phyloP scores from a whole-genome alignment of 176 grass and related monocot genomes.

The Themeda triandra region DNA sequence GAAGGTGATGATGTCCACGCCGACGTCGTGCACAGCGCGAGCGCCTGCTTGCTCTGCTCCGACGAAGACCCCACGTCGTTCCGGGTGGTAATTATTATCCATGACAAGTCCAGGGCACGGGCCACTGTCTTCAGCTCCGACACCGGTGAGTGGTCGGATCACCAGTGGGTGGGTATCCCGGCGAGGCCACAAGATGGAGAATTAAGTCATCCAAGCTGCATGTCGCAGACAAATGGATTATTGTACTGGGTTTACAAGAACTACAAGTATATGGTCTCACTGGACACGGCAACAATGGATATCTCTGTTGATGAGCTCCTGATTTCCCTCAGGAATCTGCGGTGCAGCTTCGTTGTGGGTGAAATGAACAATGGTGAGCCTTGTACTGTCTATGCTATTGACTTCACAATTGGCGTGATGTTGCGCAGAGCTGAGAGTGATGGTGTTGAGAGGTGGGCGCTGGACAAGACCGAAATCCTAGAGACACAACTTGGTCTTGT shows the following conservation, averaged over 20 bases:
- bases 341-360: background rate
- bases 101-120: background rate
- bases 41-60: background rate
- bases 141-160: background rate
- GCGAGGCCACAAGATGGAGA: background rate
- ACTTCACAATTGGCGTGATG: background rate
- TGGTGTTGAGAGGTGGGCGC: background rate
- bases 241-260: conserved; percentile 2
- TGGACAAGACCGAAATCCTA: background rate
- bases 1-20: background rate
- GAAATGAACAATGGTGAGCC: background rate
- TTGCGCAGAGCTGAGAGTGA: background rate
- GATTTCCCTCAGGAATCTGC: background rate
- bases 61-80: background rate
- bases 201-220: background rate
- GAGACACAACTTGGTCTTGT: background rate
- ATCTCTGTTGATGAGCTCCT: background rate
- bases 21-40: fast-evolving
- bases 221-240: background rate
- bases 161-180: background rate
- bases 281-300: background rate
- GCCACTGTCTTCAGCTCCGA: background rate
- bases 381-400: background rate
- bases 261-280: background rate
- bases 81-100: background rate